These are phyloP conservation scores for Boehmeria nivea DNA, from an alignment of 306 rosid species.

Conservation along the genomic window DNA sequence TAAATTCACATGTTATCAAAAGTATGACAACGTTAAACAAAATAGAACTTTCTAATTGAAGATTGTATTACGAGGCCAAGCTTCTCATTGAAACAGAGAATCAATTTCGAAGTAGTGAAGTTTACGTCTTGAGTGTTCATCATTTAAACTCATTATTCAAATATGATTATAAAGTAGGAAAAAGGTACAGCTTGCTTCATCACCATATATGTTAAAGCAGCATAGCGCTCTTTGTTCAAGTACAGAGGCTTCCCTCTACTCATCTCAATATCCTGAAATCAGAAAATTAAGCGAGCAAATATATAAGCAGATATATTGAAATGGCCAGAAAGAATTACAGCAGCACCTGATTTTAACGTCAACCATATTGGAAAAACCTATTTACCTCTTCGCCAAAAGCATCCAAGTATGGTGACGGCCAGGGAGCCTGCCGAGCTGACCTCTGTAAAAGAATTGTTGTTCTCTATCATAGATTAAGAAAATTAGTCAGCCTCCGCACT, in stretches of 20 bases:
- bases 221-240: conserved; percentile 88
- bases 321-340: not conserved
- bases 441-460: conserved; percentile 84
- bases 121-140: not conserved
- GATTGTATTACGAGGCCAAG: not conserved
- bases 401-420: conserved; percentile 98
- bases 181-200: conserved; percentile 1
- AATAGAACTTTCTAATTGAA: not conserved
- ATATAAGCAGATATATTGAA: not conserved
- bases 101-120: not conserved
- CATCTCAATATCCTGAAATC: conserved; percentile 72
- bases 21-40: not conserved
- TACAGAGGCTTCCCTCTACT: conserved; percentile 82
- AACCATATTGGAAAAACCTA: not conserved
- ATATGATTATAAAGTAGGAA: not conserved
- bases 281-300: not conserved
- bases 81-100: too few relatives aligned
- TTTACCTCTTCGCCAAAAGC: conserved; percentile 94
- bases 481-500: not conserved
- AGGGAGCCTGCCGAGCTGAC: conserved; percentile 92
- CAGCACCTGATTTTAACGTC: not conserved
- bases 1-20: conserved; percentile 9
- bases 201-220: conserved; percentile 86
- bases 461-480: conserved; percentile 40
- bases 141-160: not conserved